Conservation (phyloP, 2,329 filamentous ascomycete species). For the Zalaria sp. region DNA sequence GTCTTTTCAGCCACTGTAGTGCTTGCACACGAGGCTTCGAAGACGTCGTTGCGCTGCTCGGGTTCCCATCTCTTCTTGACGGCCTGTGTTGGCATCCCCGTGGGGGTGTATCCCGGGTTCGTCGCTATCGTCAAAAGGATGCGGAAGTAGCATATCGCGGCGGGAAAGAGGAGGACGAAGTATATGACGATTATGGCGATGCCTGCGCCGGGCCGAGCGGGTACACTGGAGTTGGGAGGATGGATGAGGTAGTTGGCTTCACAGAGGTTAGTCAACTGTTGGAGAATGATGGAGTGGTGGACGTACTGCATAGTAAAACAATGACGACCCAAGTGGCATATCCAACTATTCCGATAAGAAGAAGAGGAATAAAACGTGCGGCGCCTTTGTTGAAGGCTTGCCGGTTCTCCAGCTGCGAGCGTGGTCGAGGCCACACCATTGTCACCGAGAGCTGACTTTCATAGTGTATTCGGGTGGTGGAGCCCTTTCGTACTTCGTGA, state of each 20-base stretch:
- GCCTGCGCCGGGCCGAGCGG: conserved; percentile 40
- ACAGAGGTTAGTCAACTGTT: not conserved
- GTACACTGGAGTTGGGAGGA: conserved; percentile 19
- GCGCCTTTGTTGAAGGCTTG: conserved; percentile 38
- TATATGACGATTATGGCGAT: conserved; percentile 59
- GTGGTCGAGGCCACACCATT: not conserved
- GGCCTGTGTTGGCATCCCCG: conserved; percentile 21
- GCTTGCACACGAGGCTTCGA: conserved; percentile 8
- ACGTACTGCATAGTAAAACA: conserved; percentile 52
- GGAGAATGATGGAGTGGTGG: not conserved
- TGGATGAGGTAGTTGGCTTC: conserved; percentile 59
- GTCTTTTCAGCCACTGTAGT: conserved; percentile 7
- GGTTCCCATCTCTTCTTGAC: conserved; percentile 3
- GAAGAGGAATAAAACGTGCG: conserved; percentile 52
- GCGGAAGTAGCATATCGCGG: conserved; percentile 55
- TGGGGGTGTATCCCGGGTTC: conserved; percentile 61
- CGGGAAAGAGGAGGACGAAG: conserved; percentile 54
- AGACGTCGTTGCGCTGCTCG: conserved; percentile 1
- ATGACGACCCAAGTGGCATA: conserved; percentile 62
- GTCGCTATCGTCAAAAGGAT: conserved; percentile 52
- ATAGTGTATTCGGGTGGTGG: too few species aligned
- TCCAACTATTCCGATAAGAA: conserved; percentile 51
- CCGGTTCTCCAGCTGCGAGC: conserved; percentile 5
- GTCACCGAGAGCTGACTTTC: not conserved
- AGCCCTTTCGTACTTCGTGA: too few species aligned